Evolutionary conservation across 2,329 filamentous ascomycete species (phyloP).

Genomic region (Chaetothyriales sp.): DNA sequence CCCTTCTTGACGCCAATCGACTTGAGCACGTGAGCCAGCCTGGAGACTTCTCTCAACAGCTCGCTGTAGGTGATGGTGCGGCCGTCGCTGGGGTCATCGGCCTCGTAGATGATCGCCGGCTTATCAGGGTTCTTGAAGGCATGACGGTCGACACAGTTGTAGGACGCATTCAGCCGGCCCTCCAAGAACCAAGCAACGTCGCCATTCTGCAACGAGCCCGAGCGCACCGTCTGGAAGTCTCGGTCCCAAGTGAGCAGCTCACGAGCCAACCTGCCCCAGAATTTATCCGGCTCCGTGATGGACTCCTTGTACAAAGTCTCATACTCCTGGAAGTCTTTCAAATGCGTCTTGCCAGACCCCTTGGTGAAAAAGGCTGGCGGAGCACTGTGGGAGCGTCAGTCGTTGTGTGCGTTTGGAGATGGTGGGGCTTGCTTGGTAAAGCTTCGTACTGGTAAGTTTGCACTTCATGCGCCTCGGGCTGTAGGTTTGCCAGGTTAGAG

Average conservation of each 20-base stretch:
- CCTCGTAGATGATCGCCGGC: conserved; percentile 96
- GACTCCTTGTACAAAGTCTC: conserved; percentile 60
- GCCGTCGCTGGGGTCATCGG: conserved; percentile 75
- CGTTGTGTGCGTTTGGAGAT: background rate
- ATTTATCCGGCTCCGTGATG: conserved; percentile 73
- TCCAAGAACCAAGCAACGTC: conserved; percentile 92
- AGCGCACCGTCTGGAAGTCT: conserved; percentile 80
- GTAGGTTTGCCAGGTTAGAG: background rate
- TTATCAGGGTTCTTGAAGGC: conserved; percentile 88
- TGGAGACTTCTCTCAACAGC: conserved; percentile 81
- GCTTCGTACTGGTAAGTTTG: conserved; percentile 31
- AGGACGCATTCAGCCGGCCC: conserved; percentile 84
- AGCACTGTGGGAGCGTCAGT: conserved; percentile 24
- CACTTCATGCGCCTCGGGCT: conserved; percentile 32
- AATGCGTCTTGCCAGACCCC: conserved; percentile 45
- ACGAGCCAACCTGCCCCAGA: conserved; percentile 75
- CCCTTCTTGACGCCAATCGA: conserved; percentile 94
- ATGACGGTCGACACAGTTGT: conserved; percentile 94
- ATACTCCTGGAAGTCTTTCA: conserved; percentile 47
- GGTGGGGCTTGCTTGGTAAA: too few species aligned
- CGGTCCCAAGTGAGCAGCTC: conserved; percentile 80
- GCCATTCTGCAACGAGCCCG: conserved; percentile 59
- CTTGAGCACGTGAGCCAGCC: conserved; percentile 73
- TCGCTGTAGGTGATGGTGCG: conserved; percentile 85
- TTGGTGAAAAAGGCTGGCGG: conserved; percentile 43